Evolutionary conservation across 1,139 yeast species (phyloP).

Genomic region (Suhomyces taliae): DNA sequence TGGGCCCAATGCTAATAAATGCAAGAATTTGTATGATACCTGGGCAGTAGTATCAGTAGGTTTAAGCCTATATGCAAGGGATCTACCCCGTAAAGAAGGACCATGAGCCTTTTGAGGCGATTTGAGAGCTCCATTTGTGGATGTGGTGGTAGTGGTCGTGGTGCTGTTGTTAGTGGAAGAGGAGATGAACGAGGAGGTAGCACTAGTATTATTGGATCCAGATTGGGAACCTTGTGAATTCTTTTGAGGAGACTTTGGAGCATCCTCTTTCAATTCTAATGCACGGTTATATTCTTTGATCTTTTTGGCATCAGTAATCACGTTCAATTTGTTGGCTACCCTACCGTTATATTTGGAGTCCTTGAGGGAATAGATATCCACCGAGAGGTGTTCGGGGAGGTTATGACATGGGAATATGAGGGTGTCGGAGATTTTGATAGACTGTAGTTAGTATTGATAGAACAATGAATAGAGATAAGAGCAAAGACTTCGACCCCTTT

Average conservation of each 20-base stretch:
- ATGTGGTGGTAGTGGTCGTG: slow-evolving; percentile 4
- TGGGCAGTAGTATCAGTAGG: slow-evolving; percentile 23
- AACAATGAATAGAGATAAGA: not conserved
- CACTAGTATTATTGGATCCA: not conserved
- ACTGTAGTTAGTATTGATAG: slow-evolving; percentile 15
- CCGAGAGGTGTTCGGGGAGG: slow-evolving; percentile 38
- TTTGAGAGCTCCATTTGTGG: not conserved
- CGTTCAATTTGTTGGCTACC: slow-evolving; percentile 32
- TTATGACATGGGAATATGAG: slow-evolving; percentile 34
- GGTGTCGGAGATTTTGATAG: slow-evolving; percentile 31
- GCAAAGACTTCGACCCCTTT: no score
- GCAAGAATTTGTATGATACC: slow-evolving; percentile 29
- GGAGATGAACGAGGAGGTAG: not conserved
- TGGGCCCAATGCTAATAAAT: slow-evolving; percentile 44
- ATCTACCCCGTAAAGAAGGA: slow-evolving; percentile 2
- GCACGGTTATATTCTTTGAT: slow-evolving; percentile 22
- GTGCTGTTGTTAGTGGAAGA: not conserved
- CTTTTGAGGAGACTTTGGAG: slow-evolving; percentile 8
- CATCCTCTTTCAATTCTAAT: slow-evolving; percentile 8
- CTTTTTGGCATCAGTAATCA: slow-evolving; percentile 32
- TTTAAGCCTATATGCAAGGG: slow-evolving; percentile 20
- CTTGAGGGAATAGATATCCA: slow-evolving; percentile 32
- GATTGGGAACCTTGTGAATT: slow-evolving; percentile 1
- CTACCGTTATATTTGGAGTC: slow-evolving; percentile 30
- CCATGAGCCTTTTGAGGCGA: not conserved